Evolutionary conservation across 495 filamentous ascomycete genomes (phyloP).

Genomic region (Xylaria curta): DNA sequence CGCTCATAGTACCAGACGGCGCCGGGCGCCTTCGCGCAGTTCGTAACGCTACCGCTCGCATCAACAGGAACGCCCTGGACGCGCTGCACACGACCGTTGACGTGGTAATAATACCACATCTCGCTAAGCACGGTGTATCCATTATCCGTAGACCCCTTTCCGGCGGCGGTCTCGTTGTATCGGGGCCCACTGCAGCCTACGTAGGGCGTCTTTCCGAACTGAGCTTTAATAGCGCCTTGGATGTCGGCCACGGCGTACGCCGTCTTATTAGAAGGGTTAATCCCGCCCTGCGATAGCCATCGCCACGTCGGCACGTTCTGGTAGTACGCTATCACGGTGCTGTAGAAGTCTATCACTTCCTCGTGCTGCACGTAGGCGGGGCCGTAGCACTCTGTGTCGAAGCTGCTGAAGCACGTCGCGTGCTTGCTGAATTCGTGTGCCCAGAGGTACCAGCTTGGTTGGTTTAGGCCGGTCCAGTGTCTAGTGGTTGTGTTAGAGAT

Average conservation of each 20-base stretch:
- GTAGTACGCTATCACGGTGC: conserved; percentile 49
- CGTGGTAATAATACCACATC: conserved; percentile 60
- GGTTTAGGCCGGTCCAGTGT: conserved; percentile 53
- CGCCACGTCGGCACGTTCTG: conserved; percentile 50
- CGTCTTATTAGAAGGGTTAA: conserved; percentile 46
- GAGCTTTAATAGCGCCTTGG: conserved; percentile 41
- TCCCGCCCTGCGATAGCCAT: conserved; percentile 47
- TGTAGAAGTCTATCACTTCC: conserved; percentile 58
- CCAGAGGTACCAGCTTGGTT: conserved; percentile 57
- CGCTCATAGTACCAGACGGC: conserved; percentile 54
- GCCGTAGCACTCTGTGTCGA: conserved; percentile 58
- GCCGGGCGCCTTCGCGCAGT: conserved; percentile 49
- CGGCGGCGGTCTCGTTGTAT: conserved; percentile 56
- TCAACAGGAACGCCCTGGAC: conserved; percentile 47
- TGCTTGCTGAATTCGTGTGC: conserved; percentile 64
- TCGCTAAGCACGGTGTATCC: conserved; percentile 54
- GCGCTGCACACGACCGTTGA: conserved; percentile 53
- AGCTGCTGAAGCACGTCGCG: conserved; percentile 61
- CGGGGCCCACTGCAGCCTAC: conserved; percentile 55
- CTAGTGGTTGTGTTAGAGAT: conserved; percentile 20
- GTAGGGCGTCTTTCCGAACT: conserved; percentile 53
- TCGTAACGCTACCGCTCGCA: conserved; percentile 44
- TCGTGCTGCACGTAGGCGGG: conserved; percentile 45
- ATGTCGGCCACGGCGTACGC: conserved; percentile 48
- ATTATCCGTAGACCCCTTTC: conserved; percentile 49